Conservation (phyloP, 495 filamentous ascomycete genomes). For the Paragyromitra xinjiangensis region DNA sequence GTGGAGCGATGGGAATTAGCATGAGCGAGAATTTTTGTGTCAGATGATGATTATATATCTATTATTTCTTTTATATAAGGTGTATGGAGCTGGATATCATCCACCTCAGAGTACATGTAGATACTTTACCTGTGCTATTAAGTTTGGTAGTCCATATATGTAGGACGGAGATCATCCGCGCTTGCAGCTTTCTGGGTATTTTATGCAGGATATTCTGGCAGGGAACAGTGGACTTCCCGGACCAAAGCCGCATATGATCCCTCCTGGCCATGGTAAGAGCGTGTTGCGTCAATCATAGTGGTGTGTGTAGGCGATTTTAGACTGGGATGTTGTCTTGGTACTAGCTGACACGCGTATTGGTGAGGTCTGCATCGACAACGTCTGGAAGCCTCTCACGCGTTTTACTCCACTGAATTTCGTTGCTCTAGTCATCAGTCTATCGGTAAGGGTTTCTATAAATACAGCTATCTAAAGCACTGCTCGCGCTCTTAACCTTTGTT, state of each 20-base stretch:
- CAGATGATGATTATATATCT: background rate
- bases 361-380: constrained; percentile 13
- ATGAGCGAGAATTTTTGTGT: background rate
- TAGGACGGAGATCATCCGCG: constrained; percentile 34
- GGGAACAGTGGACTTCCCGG: background rate
- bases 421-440: constrained; percentile 5
- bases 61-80: background rate
- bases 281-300: background rate
- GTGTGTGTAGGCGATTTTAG: constrained; percentile 6
- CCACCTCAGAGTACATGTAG: background rate
- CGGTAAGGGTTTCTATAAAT: constrained; percentile 16
- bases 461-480: background rate
- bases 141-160: background rate
- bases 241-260: constrained; percentile 8
- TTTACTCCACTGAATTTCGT: background rate
- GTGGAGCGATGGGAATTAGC: background rate
- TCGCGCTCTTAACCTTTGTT: constrained; percentile 5
- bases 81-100: background rate
- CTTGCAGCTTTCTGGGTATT: constrained; percentile 1
- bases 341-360: constrained; percentile 39
- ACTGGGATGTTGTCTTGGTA: constrained; percentile 37
- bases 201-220: constrained; percentile 18
- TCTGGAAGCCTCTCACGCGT: constrained; percentile 17
- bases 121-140: background rate
- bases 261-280: background rate